Percentiles rank a stretch among this genome's conserved stretches.
phyloP scores from a whole-genome alignment of 139 green algal species.

The Closterium sp. region DNA sequence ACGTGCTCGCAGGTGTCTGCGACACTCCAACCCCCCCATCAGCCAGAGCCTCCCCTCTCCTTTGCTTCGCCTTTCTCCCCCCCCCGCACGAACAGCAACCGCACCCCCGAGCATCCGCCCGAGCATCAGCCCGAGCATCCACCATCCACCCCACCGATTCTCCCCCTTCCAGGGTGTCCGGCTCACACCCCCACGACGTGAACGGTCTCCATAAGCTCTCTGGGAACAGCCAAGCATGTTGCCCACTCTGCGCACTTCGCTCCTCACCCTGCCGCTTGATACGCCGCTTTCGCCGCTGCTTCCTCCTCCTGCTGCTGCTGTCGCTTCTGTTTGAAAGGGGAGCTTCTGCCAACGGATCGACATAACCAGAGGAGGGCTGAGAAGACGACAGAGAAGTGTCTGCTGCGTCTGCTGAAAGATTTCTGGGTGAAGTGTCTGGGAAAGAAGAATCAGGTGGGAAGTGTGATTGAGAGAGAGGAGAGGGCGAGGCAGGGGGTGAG shows the following conservation, averaged over 20 bases:
- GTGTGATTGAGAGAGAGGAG: background rate
- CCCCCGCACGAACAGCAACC: background rate
- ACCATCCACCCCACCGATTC: background rate
- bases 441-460: background rate
- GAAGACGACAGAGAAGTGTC: background rate
- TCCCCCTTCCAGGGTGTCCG: background rate
- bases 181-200: background rate
- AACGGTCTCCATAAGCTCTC: background rate
- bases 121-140: background rate
- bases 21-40: background rate
- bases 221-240: background rate
- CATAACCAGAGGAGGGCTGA: background rate
- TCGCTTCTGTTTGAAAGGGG: background rate
- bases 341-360: background rate
- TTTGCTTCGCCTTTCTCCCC: background rate
- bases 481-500: no score
- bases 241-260: background rate
- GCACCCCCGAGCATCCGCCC: background rate
- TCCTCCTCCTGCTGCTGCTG: background rate
- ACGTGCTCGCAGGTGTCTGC: background rate
- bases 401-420: background rate
- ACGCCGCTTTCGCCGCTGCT: background rate
- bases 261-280: background rate
- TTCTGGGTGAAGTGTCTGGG: background rate
- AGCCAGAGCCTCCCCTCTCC: background rate